phyloP scores from a whole-genome alignment of 768 basidiomycete genomes.

The Gelatoporia subvermispora region DNA sequence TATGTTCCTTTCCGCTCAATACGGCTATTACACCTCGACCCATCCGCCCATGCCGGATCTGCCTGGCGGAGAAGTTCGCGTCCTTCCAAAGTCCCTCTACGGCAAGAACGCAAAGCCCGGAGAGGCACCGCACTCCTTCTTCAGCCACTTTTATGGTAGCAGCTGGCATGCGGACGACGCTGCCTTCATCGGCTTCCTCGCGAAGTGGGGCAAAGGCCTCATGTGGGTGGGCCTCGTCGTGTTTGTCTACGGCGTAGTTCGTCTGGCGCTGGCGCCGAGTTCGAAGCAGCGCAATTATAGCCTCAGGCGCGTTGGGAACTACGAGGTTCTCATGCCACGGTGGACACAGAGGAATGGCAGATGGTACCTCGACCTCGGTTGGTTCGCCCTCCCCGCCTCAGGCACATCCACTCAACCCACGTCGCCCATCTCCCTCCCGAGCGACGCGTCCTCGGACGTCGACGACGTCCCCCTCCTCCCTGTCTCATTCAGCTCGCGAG shows the following conservation, averaged over 20 bases:
- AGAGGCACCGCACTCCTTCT: slow-evolving; percentile 89
- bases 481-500: slow-evolving; percentile 54
- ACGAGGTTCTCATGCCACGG: slow-evolving; percentile 76
- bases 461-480: slow-evolving; percentile 58
- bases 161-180: slow-evolving; percentile 99
- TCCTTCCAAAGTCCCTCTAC: slow-evolving; percentile 95
- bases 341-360: slow-evolving; percentile 65
- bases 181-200: slow-evolving; percentile 92
- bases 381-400: slow-evolving; percentile 44
- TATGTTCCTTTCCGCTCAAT: slow-evolving; percentile 96
- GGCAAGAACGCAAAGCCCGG: slow-evolving; percentile 88
- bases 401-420: slow-evolving; percentile 35
- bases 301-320: slow-evolving; percentile 60
- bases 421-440: slow-evolving; percentile 44
- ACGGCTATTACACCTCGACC: slow-evolving; percentile 76
- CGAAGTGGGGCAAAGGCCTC: slow-evolving; percentile 78
- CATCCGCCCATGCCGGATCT: slow-evolving; percentile 48
- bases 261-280: slow-evolving; percentile 44
- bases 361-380: slow-evolving; percentile 69
- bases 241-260: slow-evolving; percentile 63
- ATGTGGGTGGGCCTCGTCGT: slow-evolving; percentile 82
- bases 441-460: slow-evolving; percentile 36
- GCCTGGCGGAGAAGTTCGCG: slow-evolving; percentile 73
- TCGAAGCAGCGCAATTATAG: slow-evolving; percentile 54
- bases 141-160: slow-evolving; percentile 96